Conservation (phyloP, 176 grass and related monocot genomes). For the barley (Hordeum vulgare) region MorexV3_pseudomolecules_assembly NC_058519.1:141189801-141190300, state of each 20-base stretch:
- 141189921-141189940: background rate
- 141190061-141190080: constrained; percentile 21
- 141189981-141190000: background rate
- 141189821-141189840: background rate
- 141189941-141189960: background rate
- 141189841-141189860: background rate
- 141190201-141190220: constrained; percentile 55
- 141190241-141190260: background rate
- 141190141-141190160: constrained; percentile 56
- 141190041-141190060: background rate
- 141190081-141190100: constrained; percentile 46
- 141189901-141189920: background rate
- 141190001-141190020: background rate
- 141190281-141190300: background rate
- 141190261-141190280: background rate
- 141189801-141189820: background rate
- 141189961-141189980: background rate
- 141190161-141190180: constrained; percentile 59
- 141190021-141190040: background rate
- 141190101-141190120: constrained; percentile 61
- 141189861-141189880: background rate
- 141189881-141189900: background rate
- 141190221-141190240: background rate
- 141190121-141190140: constrained; percentile 71
- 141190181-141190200: constrained; percentile 87